phyloP scores from a whole-genome alignment of 257 asterid genomes.

The Avicennia marina region DNA sequence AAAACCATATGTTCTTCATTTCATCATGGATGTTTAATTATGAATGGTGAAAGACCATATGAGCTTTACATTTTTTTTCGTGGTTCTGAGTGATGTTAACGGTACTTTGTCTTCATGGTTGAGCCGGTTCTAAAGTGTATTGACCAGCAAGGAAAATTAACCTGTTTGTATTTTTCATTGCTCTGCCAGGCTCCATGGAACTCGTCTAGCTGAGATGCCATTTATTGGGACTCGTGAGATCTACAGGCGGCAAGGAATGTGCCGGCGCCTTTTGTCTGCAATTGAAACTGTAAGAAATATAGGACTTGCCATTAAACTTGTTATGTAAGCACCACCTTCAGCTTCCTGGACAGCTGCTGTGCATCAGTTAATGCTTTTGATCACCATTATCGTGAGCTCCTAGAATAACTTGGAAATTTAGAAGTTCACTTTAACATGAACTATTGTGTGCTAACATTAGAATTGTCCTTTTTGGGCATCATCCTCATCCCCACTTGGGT shows the following conservation, averaged over 20 bases:
- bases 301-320: neutral
- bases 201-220: slow-evolving; percentile 96
- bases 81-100: neutral
- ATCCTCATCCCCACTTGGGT: neutral
- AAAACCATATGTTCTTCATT: neutral
- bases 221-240: slow-evolving; percentile 85
- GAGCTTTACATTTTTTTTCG: neutral
- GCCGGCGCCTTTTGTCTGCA: slow-evolving; percentile 83
- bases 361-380: slow-evolving; percentile 4
- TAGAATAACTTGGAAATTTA: neutral
- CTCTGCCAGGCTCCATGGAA: slow-evolving; percentile 70
- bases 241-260: slow-evolving; percentile 98
- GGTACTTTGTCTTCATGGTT: neutral
- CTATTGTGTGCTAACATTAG: too few species aligned
- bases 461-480: too few species aligned
- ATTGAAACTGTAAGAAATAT: slow-evolving; percentile 84
- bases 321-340: neutral
- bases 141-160: neutral
- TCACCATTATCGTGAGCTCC: neutral
- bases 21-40: neutral
- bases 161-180: slow-evolving; percentile 18
- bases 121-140: neutral
- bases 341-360: neutral
- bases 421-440: too few species aligned
- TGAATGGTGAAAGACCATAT: neutral